phyloP scores from a whole-genome alignment of 2,329 filamentous ascomycete species.

The Nigrospora oryzae region DNA sequence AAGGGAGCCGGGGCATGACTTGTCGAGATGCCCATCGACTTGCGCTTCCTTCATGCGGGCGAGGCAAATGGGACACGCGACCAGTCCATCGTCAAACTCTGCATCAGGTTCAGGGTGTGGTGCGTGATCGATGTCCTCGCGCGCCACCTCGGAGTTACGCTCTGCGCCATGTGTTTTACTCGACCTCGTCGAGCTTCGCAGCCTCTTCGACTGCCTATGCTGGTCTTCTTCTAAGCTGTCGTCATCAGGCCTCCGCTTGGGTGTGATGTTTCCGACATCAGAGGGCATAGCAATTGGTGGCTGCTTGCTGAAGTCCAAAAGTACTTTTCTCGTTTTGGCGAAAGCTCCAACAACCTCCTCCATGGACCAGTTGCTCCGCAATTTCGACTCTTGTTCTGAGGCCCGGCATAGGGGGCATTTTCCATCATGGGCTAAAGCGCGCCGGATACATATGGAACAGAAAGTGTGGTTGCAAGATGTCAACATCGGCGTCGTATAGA shows the following conservation, averaged over 20 bases:
- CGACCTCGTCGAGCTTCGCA: slow-evolving; percentile 42
- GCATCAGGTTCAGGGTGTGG: slow-evolving; percentile 8
- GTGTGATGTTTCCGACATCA: slow-evolving; percentile 21
- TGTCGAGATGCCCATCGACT: slow-evolving; percentile 77
- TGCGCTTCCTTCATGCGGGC: slow-evolving; percentile 69
- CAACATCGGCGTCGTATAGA: slow-evolving; percentile 89
- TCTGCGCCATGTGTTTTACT: slow-evolving; percentile 32
- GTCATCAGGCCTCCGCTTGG: slow-evolving; percentile 28
- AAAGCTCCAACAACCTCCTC: slow-evolving; percentile 82
- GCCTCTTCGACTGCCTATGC: slow-evolving; percentile 29
- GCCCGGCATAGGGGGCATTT: slow-evolving; percentile 81
- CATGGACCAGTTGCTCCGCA: slow-evolving; percentile 77
- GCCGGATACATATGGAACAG: slow-evolving; percentile 89
- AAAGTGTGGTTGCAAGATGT: slow-evolving; percentile 95
- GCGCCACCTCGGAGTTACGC: slow-evolving; percentile 24
- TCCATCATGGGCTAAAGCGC: slow-evolving; percentile 72
- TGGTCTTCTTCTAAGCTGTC: slow-evolving; percentile 17
- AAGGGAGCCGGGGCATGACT: slow-evolving; percentile 34
- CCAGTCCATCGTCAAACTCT: slow-evolving; percentile 59
- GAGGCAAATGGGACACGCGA: slow-evolving; percentile 75
- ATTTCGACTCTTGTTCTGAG: slow-evolving; percentile 71
- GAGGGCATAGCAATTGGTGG: background rate
- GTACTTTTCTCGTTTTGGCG: slow-evolving; percentile 49
- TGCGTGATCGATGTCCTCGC: slow-evolving; percentile 23
- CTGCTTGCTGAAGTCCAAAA: slow-evolving; percentile 52